Base-by-base conservation (phyloP, 2,329 filamentous ascomycete genomes). In the Pseudogymnoascus sp. region DNA sequence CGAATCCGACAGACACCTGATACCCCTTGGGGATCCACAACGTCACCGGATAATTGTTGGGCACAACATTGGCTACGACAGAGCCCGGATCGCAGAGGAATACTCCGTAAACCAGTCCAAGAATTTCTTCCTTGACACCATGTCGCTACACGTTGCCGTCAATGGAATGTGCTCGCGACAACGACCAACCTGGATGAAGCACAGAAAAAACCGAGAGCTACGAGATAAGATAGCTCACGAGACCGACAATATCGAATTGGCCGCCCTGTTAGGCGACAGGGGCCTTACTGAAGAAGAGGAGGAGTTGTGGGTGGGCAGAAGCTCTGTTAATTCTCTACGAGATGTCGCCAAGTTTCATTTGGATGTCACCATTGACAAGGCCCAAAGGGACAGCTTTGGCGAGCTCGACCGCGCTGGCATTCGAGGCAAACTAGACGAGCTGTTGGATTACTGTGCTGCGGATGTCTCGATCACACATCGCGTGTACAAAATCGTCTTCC, bases 131-230 rank as follows among this genome's bases (percentile, higher is more conserved):
- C 77, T 99, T 61, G 95, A 99, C 74, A 99, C 95, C 31, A 99
- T 99, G 95, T 97, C 93, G 1, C 79, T 99, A 18, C 95, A 99
- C 73, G 93, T 96, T 6, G 96, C 96, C 2, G 93, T 96, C 23
- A 99, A 99, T 73, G 95, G 95, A 66, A 99, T 99, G 95, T 99
- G 95, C 76, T 97, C 95, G 21, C 88, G 90, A 68, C 95, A 99
- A 75, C 85, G 95, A 60, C 95, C 96, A 7, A 96, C 91, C 0
- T 99, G 95, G 95, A 92, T 97, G 87, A 96, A 91, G 74, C 91
- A 96, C 75, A 90, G 91, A 73, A 99, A 99, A 77, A 91, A 88
- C 68, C 83, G 88, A 64, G 93, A 97, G 72, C 71, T 93, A 54
- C 82, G 91, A 60, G 93, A 97, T 66, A 89, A 88, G 71, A 86